Evolutionary conservation across 495 filamentous ascomycete species (phyloP).

Genomic region (Aspergillus nanangensis): DNA sequence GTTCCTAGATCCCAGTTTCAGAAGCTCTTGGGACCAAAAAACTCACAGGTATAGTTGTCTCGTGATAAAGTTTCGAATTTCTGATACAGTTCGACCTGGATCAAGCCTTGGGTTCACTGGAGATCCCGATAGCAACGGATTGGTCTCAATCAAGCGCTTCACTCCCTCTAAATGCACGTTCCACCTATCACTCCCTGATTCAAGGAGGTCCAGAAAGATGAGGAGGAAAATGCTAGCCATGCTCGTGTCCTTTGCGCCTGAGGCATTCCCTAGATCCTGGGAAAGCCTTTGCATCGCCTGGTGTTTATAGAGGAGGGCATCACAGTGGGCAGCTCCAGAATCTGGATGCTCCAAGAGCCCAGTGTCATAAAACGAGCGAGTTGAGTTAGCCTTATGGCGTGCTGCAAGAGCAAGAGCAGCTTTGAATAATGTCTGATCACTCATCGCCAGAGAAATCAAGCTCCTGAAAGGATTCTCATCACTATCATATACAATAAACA

Average conservation of each 20-base stretch:
- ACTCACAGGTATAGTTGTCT: constrained; percentile 18
- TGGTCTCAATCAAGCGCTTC: constrained; percentile 30
- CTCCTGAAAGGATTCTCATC: constrained; percentile 49
- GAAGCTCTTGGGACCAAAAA: background rate
- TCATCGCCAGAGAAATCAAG: constrained; percentile 40
- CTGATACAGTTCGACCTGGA: constrained; percentile 16
- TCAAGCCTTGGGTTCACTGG: constrained; percentile 9
- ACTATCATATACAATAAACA: constrained; percentile 49
- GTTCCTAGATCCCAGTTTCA: background rate
- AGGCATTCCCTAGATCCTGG: constrained; percentile 13
- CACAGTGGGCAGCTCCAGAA: constrained; percentile 16
- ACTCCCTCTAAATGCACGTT: constrained; percentile 48
- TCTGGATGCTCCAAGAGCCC: background rate
- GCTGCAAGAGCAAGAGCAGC: constrained; percentile 49
- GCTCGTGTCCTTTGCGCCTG: constrained; percentile 27
- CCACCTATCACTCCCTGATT: constrained; percentile 48
- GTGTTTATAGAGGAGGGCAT: constrained; percentile 47
- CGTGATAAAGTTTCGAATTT: constrained; percentile 17
- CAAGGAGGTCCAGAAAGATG: constrained; percentile 50
- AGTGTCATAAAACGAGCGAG: constrained; percentile 11
- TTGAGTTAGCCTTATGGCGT: constrained; percentile 42
- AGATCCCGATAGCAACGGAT: background rate
- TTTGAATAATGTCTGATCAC: constrained; percentile 39
- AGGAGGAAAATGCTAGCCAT: constrained; percentile 48
- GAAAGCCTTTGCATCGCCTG: constrained; percentile 42